A percentile compares a stretch with the other conserved stretches of the same genome.
phyloP scores from a whole-genome alignment of 352 stramenopile genomes.

The Thalassiosira pacifica region DNA sequence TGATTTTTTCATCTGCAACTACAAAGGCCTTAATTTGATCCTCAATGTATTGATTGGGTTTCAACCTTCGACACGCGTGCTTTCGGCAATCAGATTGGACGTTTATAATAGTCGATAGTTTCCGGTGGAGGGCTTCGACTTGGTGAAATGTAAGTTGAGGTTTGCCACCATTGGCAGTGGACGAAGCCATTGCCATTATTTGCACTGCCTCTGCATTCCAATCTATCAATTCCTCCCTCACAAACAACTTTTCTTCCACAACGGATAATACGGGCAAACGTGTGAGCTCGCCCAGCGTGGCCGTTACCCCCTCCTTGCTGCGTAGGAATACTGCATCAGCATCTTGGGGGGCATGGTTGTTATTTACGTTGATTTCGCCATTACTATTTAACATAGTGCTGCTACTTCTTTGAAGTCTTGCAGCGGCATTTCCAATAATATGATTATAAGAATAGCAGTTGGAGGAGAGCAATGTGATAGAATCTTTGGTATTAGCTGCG shows the following conservation, averaged over 20 bases:
- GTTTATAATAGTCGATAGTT: constrained; percentile 57
- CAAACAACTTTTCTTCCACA: constrained; percentile 73
- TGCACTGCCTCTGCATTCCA: constrained; percentile 61
- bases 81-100: constrained; percentile 55
- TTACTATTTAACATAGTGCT: neutral
- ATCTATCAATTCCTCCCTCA: constrained; percentile 67
- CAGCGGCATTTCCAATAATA: constrained; percentile 58
- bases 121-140: constrained; percentile 60
- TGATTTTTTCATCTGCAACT: constrained; percentile 53
- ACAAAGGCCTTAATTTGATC: constrained; percentile 73
- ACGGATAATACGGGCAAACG: constrained; percentile 69
- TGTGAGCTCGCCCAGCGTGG: constrained; percentile 58
- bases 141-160: constrained; percentile 49
- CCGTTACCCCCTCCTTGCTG: constrained; percentile 53
- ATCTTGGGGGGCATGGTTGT: constrained; percentile 5
- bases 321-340: constrained; percentile 20
- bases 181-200: constrained; percentile 27
- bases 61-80: constrained; percentile 52
- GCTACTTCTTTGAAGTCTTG: constrained; percentile 48
- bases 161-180: neutral
- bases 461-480: constrained; percentile 62
- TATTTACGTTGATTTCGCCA: no score
- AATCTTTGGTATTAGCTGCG: constrained; percentile 63
- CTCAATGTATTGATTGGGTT: constrained; percentile 62
- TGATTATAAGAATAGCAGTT: constrained; percentile 67